A percentile compares a stretch with the other conserved stretches of the same genome.
These are phyloP conservation scores for Colletotrichum graminicola DNA, from an alignment of 2,329 filamentous ascomycete genomes.

Conservation along the genomic window DNA sequence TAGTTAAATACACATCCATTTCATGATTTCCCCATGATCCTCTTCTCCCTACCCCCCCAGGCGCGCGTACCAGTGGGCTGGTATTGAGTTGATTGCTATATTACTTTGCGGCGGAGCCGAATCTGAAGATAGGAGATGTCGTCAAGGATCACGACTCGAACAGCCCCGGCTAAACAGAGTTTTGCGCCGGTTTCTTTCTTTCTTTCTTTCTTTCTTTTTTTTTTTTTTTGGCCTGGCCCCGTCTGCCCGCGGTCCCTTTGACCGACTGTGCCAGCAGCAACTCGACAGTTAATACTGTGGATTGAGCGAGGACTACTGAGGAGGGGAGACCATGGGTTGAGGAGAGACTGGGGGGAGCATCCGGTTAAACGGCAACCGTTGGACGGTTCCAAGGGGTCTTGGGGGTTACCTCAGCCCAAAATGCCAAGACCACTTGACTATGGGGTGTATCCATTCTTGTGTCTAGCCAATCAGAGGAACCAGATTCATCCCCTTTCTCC, in stretches of 20 bases:
- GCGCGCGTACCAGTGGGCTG: slow-evolving; percentile 27
- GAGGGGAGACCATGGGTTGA: not conserved
- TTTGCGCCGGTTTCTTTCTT: slow-evolving; percentile 34
- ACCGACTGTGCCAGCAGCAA: slow-evolving; percentile 1
- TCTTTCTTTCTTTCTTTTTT: too few relatives aligned
- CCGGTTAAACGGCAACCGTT: slow-evolving; percentile 1
- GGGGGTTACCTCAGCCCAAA: not conserved
- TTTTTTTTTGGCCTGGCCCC: not conserved
- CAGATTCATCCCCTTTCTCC: too few relatives aligned
- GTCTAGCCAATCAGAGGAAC: too few relatives aligned
- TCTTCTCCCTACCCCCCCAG: not conserved
- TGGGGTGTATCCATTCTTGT: too few relatives aligned
- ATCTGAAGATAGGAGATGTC: slow-evolving; percentile 30
- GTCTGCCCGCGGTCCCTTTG: slow-evolving; percentile 8
- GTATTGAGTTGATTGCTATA: slow-evolving; percentile 17
- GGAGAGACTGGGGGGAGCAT: not conserved
- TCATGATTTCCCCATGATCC: not conserved
- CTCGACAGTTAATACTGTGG: not conserved
- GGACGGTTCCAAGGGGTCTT: not conserved
- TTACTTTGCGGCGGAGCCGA: slow-evolving; percentile 30
- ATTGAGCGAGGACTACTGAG: not conserved
- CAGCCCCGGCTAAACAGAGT: slow-evolving; percentile 19
- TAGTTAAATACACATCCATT: slow-evolving; percentile 27
- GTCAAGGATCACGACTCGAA: slow-evolving; percentile 39
- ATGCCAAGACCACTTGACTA: too few relatives aligned